Evolutionary conservation across 2,329 filamentous ascomycete genomes (phyloP).

Genomic region (Alternaria arborescens): DNA sequence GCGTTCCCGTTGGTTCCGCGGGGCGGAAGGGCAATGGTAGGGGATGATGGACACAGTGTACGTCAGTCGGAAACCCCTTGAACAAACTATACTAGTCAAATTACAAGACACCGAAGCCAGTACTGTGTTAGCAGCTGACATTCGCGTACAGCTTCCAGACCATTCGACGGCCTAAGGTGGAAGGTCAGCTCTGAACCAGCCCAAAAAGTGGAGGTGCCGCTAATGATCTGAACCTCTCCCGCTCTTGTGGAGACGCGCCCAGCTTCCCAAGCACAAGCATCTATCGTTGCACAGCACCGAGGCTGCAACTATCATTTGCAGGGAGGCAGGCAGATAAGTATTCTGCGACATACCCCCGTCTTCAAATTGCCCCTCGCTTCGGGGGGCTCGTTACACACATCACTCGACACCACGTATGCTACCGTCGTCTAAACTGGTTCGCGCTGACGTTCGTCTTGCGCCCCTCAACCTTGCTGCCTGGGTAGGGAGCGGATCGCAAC

Average conservation of each 20-base stretch:
- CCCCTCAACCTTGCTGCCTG: conserved; percentile 10
- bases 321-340: neutral
- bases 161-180: neutral
- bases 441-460: neutral
- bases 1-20: conserved; percentile 19
- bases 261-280: conserved; percentile 1
- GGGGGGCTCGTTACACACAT: neutral
- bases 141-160: conserved; percentile 16
- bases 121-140: conserved; percentile 17
- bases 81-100: conserved; percentile 8
- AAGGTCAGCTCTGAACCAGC: conserved; percentile 11
- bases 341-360: conserved; percentile 4
- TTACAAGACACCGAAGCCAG: conserved; percentile 1
- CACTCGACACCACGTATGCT: neutral
- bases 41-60: conserved; percentile 14
- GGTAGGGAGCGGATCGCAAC: neutral
- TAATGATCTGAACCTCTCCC: conserved; percentile 7
- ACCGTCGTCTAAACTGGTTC: neutral
- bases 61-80: conserved; percentile 15
- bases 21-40: conserved; percentile 13
- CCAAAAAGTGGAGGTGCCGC: conserved; percentile 10
- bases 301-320: conserved; percentile 1
- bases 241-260: conserved; percentile 10
- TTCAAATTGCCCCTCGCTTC: neutral
- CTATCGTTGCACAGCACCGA: neutral